Conservation (phyloP, 768 basidiomycete species). For the Hygrocybe punicea region DNA sequence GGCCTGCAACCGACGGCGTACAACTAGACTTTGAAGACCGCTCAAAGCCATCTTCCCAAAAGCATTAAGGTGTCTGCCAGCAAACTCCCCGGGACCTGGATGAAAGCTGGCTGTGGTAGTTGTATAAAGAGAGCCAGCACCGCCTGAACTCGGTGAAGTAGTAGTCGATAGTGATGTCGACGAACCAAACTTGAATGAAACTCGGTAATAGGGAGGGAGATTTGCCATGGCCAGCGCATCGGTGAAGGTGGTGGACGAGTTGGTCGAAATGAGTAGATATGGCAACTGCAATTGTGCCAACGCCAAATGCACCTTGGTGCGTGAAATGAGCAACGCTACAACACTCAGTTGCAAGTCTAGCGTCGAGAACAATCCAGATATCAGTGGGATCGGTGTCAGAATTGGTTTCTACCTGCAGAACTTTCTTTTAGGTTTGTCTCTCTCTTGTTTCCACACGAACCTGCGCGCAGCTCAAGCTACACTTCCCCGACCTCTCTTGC, state of each 20-base stretch:
- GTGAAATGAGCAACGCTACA: background rate
- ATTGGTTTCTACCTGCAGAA: slow-evolving; percentile 32
- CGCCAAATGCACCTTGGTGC: no score
- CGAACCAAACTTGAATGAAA: background rate
- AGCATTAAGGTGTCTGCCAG: background rate
- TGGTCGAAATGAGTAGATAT: no score
- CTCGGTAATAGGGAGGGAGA: background rate
- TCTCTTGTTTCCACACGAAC: no score
- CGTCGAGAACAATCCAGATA: slow-evolving; percentile 30
- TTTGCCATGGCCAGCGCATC: no score
- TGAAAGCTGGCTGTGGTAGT: background rate
- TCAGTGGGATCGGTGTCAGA: slow-evolving; percentile 38
- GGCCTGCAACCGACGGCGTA: background rate
- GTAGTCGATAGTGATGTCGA: background rate
- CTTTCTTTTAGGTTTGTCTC: slow-evolving; percentile 23
- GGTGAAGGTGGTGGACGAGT: no score
- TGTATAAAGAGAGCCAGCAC: background rate
- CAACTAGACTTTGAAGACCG: background rate
- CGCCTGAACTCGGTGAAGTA: background rate
- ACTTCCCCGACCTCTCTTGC: no score
- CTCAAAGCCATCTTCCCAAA: background rate
- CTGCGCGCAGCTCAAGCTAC: no score
- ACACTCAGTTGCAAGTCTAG: background rate
- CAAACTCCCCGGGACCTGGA: background rate
- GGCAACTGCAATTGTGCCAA: no score